Base-by-base conservation (phyloP, 768 basidiomycete genomes). In the Leccinum uliginosum region DNA sequence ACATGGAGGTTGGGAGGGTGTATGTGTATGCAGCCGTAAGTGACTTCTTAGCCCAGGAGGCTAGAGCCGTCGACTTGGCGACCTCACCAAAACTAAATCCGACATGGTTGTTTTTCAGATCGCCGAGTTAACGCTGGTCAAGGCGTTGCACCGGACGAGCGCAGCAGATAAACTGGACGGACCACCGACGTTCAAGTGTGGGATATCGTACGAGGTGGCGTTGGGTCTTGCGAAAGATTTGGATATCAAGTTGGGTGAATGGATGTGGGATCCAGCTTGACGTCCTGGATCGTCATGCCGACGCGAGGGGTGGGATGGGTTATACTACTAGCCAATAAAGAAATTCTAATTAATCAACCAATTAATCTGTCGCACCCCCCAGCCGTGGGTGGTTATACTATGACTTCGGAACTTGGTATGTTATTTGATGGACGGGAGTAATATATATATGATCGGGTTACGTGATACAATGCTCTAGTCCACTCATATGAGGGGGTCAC, bases 131-230 rank as follows among this genome's bases (percentile, higher is more conserved):
- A 77, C 83, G 0, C 75, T 81, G 4, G 81, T 83, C 74, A 80
- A 84, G 7, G 77, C 89, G 12, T 68, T 93, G n/a, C 80, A 86
- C 56, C 79, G 87, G 9, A 84, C 81, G 4, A 81, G 84, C 9
- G 74, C 79, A 3, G 45, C 71, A 6, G 89, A 91, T 43, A 81
- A 78, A 59, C 68, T 90, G 26, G 87, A 91, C 50, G 86, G 84
- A 0, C 81, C 86, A 0, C 82, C 87, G 1, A 81, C 77, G 72
- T 88, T 87, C 69, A 91, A 88, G 63, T 87, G 84, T 65, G 86
- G 83, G 1, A 76, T 91, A n/a, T 79, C 81, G 15, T 81, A 85
- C 53, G 81, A 84, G 1, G 72, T 78, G 4, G 80, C 81, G 2
- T 64, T 83, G 55, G 68, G 66, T 4, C 69, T 91, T 8, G 85